These are phyloP conservation scores for Kalmanozyma brasiliensis DNA, from an alignment of 1,284 basidiomycete genomes.

Conservation along the genomic window DNA sequence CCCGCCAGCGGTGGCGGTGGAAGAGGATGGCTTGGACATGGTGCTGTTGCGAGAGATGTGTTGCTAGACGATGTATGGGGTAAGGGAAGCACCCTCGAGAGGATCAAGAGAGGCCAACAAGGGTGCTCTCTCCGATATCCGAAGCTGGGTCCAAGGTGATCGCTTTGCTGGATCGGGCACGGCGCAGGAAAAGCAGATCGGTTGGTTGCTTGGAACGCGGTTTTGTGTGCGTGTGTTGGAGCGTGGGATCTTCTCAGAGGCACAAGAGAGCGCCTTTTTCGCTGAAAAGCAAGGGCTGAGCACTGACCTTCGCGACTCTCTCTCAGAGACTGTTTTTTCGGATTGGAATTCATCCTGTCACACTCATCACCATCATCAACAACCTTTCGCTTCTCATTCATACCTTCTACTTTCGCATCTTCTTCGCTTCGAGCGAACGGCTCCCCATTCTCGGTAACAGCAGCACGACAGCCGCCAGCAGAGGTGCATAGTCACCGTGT, in stretches of 20 bases:
- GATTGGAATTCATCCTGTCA: neutral
- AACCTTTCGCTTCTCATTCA: conserved; percentile 3
- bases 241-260: conserved; percentile 15
- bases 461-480: too few relatives aligned
- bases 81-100: too few relatives aligned
- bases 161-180: neutral
- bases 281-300: conserved; percentile 1
- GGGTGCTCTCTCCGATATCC: too few relatives aligned
- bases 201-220: neutral
- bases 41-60: neutral
- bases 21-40: conserved; percentile 24
- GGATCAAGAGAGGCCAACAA: too few relatives aligned
- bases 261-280: conserved; percentile 5
- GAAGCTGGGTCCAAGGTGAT: conserved; percentile 2
- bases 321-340: neutral
- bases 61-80: neutral
- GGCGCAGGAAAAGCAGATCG: neutral
- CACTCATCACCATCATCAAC: conserved; percentile 6
- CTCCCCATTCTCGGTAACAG: too few relatives aligned
- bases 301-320: conserved; percentile 14
- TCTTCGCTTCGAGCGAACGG: neutral
- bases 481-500: too few relatives aligned
- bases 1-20: neutral
- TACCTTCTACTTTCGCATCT: conserved; percentile 1
- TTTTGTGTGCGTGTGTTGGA: neutral